phyloP scores from a whole-genome alignment of 2,329 filamentous ascomycete genomes.

The Beauveria scarabaeidicola region DNA sequence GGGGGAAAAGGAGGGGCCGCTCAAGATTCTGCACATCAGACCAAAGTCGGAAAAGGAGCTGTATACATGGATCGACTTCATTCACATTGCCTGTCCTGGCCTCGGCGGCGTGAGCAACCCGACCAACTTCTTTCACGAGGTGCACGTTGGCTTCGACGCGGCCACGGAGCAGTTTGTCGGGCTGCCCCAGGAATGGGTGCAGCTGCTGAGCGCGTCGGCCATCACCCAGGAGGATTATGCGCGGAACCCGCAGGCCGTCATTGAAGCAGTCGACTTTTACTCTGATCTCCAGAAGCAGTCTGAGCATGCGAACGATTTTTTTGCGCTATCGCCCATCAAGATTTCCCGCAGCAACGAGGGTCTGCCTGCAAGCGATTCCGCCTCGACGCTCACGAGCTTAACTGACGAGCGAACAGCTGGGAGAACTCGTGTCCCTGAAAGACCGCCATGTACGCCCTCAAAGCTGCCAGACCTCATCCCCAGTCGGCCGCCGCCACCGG shows the following conservation, averaged over 20 bases:
- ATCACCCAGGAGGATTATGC: slow-evolving; percentile 14
- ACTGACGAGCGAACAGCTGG: background rate
- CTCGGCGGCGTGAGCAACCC: slow-evolving; percentile 93
- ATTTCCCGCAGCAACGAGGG: background rate
- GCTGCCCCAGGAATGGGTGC: slow-evolving; percentile 20
- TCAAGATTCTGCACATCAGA: slow-evolving; percentile 71
- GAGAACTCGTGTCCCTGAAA: background rate
- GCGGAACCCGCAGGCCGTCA: slow-evolving; percentile 9
- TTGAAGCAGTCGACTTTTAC: slow-evolving; percentile 10
- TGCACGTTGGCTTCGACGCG: slow-evolving; percentile 88
- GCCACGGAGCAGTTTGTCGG: slow-evolving; percentile 64
- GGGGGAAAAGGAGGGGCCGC: slow-evolving; percentile 62
- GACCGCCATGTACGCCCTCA: background rate
- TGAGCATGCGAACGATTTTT: background rate
- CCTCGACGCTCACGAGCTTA: background rate
- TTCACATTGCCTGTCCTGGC: slow-evolving; percentile 82
- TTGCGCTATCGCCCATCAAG: slow-evolving; percentile 1
- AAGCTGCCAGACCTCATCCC: background rate
- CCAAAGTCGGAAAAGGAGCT: slow-evolving; percentile 85
- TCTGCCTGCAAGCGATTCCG: background rate
- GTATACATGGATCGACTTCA: slow-evolving; percentile 91
- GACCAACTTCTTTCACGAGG: slow-evolving; percentile 84
- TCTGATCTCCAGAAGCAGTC: slow-evolving; percentile 5
- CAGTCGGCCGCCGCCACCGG: background rate
- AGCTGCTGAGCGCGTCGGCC: slow-evolving; percentile 22